phyloP scores from a whole-genome alignment of 345 rosid genomes.

The Dipteronia dyeriana region DNA sequence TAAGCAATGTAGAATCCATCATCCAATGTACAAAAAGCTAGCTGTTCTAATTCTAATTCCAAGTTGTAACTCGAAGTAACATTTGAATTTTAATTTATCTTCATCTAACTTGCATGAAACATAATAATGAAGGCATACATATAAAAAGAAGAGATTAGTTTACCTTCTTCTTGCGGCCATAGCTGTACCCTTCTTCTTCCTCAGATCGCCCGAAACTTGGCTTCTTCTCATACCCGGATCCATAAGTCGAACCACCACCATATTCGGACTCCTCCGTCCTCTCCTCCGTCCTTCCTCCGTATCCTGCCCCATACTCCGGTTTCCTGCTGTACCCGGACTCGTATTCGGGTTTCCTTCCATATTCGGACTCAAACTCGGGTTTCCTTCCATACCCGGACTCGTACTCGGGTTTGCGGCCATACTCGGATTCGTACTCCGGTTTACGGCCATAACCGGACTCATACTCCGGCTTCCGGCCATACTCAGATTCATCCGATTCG shows the following conservation, averaged over 20 bases:
- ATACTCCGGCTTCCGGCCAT: conserved; percentile 20
- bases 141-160: conserved; percentile 21
- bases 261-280: conserved; percentile 27
- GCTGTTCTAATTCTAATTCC: background rate
- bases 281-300: background rate
- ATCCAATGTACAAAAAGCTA: too few species aligned
- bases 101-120: background rate
- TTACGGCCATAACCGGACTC: conserved; percentile 18
- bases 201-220: conserved; percentile 34
- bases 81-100: background rate
- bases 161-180: conserved; percentile 78
- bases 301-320: conserved; percentile 11
- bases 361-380: background rate
- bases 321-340: conserved; percentile 27
- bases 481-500: conserved; percentile 15
- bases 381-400: conserved; percentile 29
- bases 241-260: conserved; percentile 12
- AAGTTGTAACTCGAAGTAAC: background rate
- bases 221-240: conserved; percentile 16
- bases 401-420: conserved; percentile 22
- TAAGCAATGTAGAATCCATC: background rate
- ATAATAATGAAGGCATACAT: background rate
- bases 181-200: conserved; percentile 41
- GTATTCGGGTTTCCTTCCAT: background rate
- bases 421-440: conserved; percentile 32